Evolutionary conservation across 192 early-diverging fungal species (phyloP).

Genomic region (Umbelopsis ramanniana): DNA sequence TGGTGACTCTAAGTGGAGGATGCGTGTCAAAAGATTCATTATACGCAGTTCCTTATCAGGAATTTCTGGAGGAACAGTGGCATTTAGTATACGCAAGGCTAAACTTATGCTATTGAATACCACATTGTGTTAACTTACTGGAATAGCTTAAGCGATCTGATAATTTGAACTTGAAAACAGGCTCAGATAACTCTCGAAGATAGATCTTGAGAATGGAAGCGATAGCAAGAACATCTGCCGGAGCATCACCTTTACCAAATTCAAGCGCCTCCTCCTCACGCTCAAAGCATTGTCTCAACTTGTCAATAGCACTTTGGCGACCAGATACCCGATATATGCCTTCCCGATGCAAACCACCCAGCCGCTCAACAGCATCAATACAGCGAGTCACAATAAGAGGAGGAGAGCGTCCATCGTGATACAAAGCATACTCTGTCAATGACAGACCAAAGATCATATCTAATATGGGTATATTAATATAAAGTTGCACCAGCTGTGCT

Average conservation of each 20-base stretch:
- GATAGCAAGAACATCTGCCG: constrained; percentile 62
- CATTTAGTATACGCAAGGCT: background rate
- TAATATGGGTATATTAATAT: background rate
- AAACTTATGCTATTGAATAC: no score
- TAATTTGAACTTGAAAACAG: constrained; percentile 59
- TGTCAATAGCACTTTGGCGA: constrained; percentile 36
- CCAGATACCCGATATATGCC: constrained; percentile 46
- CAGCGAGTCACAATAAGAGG: constrained; percentile 42
- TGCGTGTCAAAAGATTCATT: constrained; percentile 38
- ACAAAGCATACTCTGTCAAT: constrained; percentile 37
- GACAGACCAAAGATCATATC: constrained; percentile 45
- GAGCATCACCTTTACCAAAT: constrained; percentile 33
- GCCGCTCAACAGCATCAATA: constrained; percentile 36
- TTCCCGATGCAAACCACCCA: constrained; percentile 43
- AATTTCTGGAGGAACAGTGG: constrained; percentile 34
- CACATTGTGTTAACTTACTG: constrained; percentile 18
- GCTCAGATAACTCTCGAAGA: constrained; percentile 64
- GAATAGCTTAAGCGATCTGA: constrained; percentile 60
- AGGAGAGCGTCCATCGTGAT: constrained; percentile 24
- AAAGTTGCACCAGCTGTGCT: no score
- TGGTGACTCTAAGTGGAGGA: constrained; percentile 48
- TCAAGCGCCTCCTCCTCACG: constrained; percentile 35
- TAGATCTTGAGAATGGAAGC: constrained; percentile 69
- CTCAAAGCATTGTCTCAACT: constrained; percentile 40
- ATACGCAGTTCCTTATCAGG: constrained; percentile 45